Conservation (phyloP, 371 early-diverging fungal species). For the Nosema bombycis region DNA sequence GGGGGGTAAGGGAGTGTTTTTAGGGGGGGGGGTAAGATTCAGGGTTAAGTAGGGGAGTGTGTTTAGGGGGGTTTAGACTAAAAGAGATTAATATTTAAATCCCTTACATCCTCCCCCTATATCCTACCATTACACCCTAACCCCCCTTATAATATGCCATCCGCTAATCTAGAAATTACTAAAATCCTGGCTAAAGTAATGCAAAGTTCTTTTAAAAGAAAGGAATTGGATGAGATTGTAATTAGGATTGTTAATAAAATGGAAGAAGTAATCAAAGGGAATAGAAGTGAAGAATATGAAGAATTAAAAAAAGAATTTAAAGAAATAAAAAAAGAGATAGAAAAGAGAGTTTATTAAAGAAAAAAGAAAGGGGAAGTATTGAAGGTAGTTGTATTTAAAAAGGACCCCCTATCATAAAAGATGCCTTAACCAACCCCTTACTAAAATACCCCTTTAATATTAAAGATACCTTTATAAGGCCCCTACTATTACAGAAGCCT, state of each 20-base stretch:
- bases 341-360: too few relatives aligned
- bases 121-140: background rate
- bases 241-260: background rate
- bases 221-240: slow-evolving; percentile 40
- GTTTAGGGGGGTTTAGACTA: background rate
- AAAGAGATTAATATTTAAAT: background rate
- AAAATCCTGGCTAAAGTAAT: slow-evolving; percentile 54
- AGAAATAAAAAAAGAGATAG: too few relatives aligned
- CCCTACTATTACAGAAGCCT: background rate
- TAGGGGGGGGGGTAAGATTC: background rate
- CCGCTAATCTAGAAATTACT: slow-evolving; percentile 40
- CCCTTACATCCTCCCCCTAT: background rate
- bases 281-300: too few relatives aligned
- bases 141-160: too few relatives aligned
- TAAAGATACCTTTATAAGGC: background rate
- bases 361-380: too few relatives aligned
- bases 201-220: slow-evolving; percentile 50
- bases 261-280: background rate
- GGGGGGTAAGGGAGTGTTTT: background rate
- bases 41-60: background rate
- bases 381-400: too few relatives aligned
- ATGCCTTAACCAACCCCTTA: too few relatives aligned
- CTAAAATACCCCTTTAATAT: too few relatives aligned
- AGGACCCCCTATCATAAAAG: background rate
- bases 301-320: too few relatives aligned